Conservation (phyloP, 805 yeast genomes). For the Metschnikowia baotianmanensis region DNA sequence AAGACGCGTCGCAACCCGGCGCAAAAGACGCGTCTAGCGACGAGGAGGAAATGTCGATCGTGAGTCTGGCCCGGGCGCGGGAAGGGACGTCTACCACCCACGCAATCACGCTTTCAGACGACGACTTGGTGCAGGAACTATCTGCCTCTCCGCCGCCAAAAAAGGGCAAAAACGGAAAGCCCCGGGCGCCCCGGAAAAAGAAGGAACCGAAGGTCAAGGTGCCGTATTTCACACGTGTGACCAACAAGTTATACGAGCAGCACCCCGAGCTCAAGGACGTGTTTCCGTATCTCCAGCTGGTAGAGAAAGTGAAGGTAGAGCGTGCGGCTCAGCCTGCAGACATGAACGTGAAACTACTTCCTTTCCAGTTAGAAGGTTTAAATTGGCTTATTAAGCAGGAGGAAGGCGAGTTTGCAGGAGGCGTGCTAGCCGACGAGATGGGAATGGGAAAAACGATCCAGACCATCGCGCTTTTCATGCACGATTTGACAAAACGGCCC, state of each 20-base stretch:
- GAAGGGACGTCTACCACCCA: slow-evolving; percentile 24
- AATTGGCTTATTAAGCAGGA: slow-evolving; percentile 88
- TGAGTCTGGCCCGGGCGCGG: slow-evolving; percentile 26
- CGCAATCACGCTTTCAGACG: slow-evolving; percentile 31
- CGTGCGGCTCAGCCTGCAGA: slow-evolving; percentile 75
- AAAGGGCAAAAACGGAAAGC: slow-evolving; percentile 20
- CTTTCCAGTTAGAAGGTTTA: slow-evolving; percentile 92
- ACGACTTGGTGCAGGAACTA: slow-evolving; percentile 18
- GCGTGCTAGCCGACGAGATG: slow-evolving; percentile 97
- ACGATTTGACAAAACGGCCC: slow-evolving; percentile 64
- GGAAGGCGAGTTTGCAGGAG: slow-evolving; percentile 75
- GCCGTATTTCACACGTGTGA: slow-evolving; percentile 67
- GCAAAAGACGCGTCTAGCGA: neutral
- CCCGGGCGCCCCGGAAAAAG: slow-evolving; percentile 24
- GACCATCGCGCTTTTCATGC: slow-evolving; percentile 82
- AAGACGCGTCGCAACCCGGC: neutral
- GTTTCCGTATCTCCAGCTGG: slow-evolving; percentile 59
- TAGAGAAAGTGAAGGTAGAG: slow-evolving; percentile 47
- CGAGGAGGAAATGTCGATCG: slow-evolving; percentile 33
- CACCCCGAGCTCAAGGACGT: slow-evolving; percentile 79
- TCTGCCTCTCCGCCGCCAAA: slow-evolving; percentile 14
- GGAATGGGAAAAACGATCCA: slow-evolving; percentile 99
- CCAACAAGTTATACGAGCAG: slow-evolving; percentile 61
- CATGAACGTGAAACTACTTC: slow-evolving; percentile 70
- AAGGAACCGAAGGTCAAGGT: slow-evolving; percentile 53